A percentile compares a stretch with the other conserved stretches of the same genome.
phyloP scores from a whole-genome alignment of 164 flowering plant genomes.

The Umbilicus rupestris region DNA sequence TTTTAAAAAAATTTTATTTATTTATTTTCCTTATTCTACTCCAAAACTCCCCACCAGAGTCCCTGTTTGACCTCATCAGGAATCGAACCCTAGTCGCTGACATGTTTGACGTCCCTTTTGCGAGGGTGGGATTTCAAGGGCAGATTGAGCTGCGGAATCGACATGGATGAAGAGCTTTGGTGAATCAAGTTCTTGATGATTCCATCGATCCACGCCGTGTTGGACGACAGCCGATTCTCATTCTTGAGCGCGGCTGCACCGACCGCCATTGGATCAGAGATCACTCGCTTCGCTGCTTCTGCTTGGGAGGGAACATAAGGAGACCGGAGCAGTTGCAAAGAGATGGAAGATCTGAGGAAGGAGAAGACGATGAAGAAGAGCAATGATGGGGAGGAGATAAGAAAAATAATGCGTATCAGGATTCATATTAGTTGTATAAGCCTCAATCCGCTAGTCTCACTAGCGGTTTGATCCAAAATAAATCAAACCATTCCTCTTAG shows the following conservation, averaged over 20 bases:
- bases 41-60: too few species aligned
- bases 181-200: slow-evolving; percentile 71
- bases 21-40: too few species aligned
- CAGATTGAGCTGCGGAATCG: slow-evolving; percentile 81
- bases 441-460: too few species aligned
- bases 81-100: too few species aligned
- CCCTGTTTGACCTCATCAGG: too few species aligned
- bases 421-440: too few species aligned
- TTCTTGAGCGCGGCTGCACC: not conserved
- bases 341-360: not conserved
- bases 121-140: slow-evolving; percentile 87
- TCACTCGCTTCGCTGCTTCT: not conserved
- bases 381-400: not conserved
- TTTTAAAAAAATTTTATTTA: too few species aligned
- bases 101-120: too few species aligned
- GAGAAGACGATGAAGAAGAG: too few species aligned
- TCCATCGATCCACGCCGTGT: slow-evolving; percentile 77
- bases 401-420: too few species aligned
- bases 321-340: slow-evolving; percentile 1
- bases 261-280: not conserved
- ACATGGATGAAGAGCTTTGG: slow-evolving; percentile 43
- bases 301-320: not conserved
- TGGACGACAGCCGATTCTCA: not conserved
- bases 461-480: too few species aligned
- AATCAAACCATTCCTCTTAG: too few species aligned